Conservation (phyloP, 768 basidiomycete species). For the Boletus pseudo-olivaceus region DNA sequence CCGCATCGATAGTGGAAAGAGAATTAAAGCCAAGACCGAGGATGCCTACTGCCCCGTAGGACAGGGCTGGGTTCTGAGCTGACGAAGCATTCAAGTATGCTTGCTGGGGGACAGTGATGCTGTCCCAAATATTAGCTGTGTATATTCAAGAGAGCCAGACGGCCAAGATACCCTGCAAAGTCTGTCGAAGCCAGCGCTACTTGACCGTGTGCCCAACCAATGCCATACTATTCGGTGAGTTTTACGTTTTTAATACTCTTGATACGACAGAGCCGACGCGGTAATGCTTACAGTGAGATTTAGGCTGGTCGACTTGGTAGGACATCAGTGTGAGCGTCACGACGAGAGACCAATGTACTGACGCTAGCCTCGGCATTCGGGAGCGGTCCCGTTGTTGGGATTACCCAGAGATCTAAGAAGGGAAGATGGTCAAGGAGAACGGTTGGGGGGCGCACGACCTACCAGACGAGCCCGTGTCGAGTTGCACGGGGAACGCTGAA, state of each 20-base stretch:
- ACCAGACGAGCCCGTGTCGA: slow-evolving; percentile 74
- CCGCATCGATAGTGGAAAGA: slow-evolving; percentile 67
- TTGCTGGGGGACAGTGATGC: slow-evolving; percentile 63
- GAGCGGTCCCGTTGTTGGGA: slow-evolving; percentile 43
- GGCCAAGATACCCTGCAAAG: slow-evolving; percentile 61
- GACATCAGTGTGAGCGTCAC: slow-evolving; percentile 3
- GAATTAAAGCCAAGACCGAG: slow-evolving; percentile 75
- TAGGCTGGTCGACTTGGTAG: slow-evolving; percentile 39
- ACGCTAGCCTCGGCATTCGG: slow-evolving; percentile 51
- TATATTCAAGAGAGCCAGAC: slow-evolving; percentile 1
- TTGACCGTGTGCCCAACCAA: slow-evolving; percentile 72
- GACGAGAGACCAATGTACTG: slow-evolving; percentile 10
- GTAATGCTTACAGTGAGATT: slow-evolving; percentile 56
- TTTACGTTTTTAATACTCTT: too few relatives aligned
- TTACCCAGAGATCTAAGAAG: slow-evolving; percentile 65
- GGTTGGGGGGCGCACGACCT: not conserved
- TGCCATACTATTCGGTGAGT: slow-evolving; percentile 63
- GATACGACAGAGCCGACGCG: not conserved
- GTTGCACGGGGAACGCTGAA: slow-evolving; percentile 67
- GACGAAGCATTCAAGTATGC: slow-evolving; percentile 62
- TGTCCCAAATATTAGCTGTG: slow-evolving; percentile 26
- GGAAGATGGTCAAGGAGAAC: not conserved
- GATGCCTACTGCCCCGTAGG: slow-evolving; percentile 70
- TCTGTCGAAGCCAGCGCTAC: slow-evolving; percentile 58
- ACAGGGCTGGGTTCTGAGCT: slow-evolving; percentile 70